A percentile compares a stretch with the other conserved stretches of the same genome.
Evolutionary conservation across 192 early-diverging fungal species (phyloP).

Genomic region (Umbelopsis vinacea): DNA sequence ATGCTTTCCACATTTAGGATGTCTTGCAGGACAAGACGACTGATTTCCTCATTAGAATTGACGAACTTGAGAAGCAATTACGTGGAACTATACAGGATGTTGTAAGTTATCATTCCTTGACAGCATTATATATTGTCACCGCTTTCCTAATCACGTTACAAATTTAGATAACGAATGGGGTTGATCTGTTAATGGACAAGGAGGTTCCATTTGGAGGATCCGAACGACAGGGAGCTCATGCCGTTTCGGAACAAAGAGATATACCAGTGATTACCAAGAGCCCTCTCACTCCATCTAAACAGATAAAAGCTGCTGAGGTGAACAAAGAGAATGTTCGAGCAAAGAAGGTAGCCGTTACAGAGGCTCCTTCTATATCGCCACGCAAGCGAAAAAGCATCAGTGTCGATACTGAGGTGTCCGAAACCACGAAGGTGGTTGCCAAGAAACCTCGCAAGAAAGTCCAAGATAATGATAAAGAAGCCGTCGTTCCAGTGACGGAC

Average conservation of each 20-base stretch:
- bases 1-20: not conserved
- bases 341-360: not conserved
- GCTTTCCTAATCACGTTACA: not conserved
- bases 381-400: conserved; percentile 6
- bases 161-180: not conserved
- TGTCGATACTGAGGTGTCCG: not conserved
- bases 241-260: not conserved
- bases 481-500: not conserved
- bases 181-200: not conserved
- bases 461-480: not conserved
- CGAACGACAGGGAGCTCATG: not conserved
- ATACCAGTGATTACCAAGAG: not conserved
- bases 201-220: not conserved
- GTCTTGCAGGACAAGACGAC: conserved; percentile 23
- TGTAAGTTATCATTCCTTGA: not conserved
- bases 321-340: not conserved
- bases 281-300: not conserved
- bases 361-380: not conserved
- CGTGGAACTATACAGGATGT: conserved; percentile 1
- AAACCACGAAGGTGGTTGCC: not conserved
- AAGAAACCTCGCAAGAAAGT: not conserved
- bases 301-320: not conserved
- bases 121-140: not conserved
- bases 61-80: conserved; percentile 2
- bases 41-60: conserved; percentile 6